Evolutionary conservation across 2,329 filamentous ascomycete genomes (phyloP).

Genomic region (Polychaeton citri): DNA sequence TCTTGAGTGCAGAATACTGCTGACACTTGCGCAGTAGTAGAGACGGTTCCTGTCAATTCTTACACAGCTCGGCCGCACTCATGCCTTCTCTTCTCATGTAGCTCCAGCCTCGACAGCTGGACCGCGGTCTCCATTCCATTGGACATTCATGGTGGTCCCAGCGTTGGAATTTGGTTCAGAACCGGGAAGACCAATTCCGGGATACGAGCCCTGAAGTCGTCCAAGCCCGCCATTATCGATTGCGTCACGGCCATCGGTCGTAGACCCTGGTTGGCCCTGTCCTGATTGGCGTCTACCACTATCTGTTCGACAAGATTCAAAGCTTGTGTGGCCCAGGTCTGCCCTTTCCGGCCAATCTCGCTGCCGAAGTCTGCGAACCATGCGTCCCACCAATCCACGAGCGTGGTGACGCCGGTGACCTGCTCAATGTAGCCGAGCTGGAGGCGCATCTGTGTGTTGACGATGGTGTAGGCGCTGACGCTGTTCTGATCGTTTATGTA

Average conservation of each 20-base stretch:
- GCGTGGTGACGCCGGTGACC: background rate
- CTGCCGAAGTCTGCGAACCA: background rate
- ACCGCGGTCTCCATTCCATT: background rate
- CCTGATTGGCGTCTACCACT: background rate
- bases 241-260: background rate
- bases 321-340: background rate
- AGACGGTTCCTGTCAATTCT: background rate
- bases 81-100: background rate
- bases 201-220: background rate
- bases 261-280: background rate
- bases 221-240: background rate
- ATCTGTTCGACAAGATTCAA: background rate
- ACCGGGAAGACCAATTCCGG: background rate
- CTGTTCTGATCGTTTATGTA: background rate
- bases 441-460: background rate
- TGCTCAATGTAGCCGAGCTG: background rate
- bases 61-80: background rate
- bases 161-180: background rate
- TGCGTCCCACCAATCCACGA: background rate
- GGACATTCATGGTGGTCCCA: background rate
- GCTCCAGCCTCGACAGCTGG: background rate
- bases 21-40: constrained; percentile 1
- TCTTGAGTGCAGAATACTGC: background rate
- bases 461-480: background rate
- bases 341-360: background rate